These are phyloP conservation scores for Acacia acuminata DNA, from an alignment of 306 rosid genomes.

Conservation along the genomic window DNA sequence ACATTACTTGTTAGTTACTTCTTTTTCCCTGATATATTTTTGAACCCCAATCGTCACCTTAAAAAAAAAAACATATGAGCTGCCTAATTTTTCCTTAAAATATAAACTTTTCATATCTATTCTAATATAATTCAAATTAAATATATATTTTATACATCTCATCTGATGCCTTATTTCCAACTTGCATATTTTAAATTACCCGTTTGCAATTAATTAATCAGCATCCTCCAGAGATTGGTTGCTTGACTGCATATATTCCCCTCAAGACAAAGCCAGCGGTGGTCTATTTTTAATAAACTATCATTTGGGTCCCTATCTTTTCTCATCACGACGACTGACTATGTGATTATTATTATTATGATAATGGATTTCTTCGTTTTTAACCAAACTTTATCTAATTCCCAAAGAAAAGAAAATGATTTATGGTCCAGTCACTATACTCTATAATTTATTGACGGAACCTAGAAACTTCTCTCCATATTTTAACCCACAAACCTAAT, in stretches of 20 bases:
- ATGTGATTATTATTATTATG: background rate
- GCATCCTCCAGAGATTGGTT: background rate
- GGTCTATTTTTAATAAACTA: background rate
- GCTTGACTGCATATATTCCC: background rate
- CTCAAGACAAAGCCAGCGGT: background rate
- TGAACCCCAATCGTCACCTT: background rate
- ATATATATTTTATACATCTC: background rate
- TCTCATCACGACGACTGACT: background rate
- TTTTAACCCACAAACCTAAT: constrained; percentile 29
- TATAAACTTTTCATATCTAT: background rate
- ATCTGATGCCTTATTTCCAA: background rate
- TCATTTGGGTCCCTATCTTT: background rate
- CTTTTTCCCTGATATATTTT: background rate
- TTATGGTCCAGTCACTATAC: background rate
- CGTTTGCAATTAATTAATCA: background rate
- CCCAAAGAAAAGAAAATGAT: background rate
- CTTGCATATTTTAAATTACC: background rate
- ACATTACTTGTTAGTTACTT: background rate
- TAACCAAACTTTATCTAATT: background rate
- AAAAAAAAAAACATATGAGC: too few species aligned
- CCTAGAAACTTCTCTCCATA: constrained; percentile 1
- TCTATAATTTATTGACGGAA: background rate
- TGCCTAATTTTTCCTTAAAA: too few species aligned
- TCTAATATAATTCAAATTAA: background rate
- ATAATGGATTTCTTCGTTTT: background rate